Conservation (phyloP, 2,329 filamentous ascomycete species). For the Salinomyces thailandicus region DNA sequence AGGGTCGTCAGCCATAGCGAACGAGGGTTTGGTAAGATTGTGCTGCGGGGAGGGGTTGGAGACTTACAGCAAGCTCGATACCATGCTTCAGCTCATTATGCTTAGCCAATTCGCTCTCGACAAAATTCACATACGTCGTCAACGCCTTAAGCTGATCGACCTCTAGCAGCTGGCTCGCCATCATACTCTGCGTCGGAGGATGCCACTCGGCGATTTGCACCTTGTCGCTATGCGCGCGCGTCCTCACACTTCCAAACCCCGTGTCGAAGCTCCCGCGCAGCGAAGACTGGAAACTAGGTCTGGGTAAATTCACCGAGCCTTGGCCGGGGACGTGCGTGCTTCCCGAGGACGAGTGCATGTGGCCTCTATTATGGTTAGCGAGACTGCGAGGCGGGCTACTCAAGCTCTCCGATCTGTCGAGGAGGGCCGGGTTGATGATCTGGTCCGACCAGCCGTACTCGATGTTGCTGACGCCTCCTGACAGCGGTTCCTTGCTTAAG, state of each 20-base stretch:
- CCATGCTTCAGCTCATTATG: constrained; percentile 83
- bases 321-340: constrained; percentile 6
- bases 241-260: constrained; percentile 37
- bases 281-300: constrained; percentile 35
- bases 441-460: constrained; percentile 93
- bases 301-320: constrained; percentile 6
- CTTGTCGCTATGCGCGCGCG: constrained; percentile 72
- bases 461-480: constrained; percentile 89
- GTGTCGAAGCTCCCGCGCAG: constrained; percentile 50
- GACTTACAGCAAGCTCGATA: constrained; percentile 66
- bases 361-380: constrained; percentile 4
- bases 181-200: constrained; percentile 82
- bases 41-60: too few relatives aligned
- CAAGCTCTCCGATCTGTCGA: constrained; percentile 14
- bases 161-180: constrained; percentile 67
- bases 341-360: constrained; percentile 14
- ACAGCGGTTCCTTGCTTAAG: constrained; percentile 82
- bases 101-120: constrained; percentile 72
- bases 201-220: constrained; percentile 79
- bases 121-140: constrained; percentile 66
- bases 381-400: constrained; percentile 13
- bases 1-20: too few relatives aligned
- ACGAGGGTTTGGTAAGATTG: too few relatives aligned
- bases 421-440: constrained; percentile 51
- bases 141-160: constrained; percentile 69